These are phyloP conservation scores for Umbelopsis ramanniana DNA, from an alignment of 192 early-diverging fungal species.

Conservation along the genomic window DNA sequence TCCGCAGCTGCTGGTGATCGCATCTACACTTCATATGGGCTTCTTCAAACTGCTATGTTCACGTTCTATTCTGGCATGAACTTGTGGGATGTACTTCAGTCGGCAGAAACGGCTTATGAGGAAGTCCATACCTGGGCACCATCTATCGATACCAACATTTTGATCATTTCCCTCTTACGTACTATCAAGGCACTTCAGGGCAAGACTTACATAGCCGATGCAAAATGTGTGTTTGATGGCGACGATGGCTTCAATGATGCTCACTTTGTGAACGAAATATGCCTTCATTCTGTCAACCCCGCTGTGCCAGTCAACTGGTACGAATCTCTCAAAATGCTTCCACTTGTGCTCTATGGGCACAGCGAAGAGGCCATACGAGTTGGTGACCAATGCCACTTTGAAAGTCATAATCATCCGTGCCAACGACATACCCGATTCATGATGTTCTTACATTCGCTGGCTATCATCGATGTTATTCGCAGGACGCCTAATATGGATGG, in stretches of 20 bases:
- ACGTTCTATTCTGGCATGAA: slow-evolving; percentile 22
- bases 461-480: slow-evolving; percentile 31
- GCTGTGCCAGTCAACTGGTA: slow-evolving; percentile 39
- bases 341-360: slow-evolving; percentile 36
- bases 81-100: slow-evolving; percentile 17
- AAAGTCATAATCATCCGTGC: slow-evolving; percentile 31
- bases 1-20: slow-evolving; percentile 30
- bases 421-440: slow-evolving; percentile 38
- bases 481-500: neutral
- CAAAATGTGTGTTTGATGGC: slow-evolving; percentile 31
- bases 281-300: slow-evolving; percentile 27
- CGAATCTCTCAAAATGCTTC: slow-evolving; percentile 31
- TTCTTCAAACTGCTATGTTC: slow-evolving; percentile 26
- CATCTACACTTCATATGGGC: slow-evolving; percentile 34
- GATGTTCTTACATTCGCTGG: slow-evolving; percentile 30
- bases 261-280: slow-evolving; percentile 32
- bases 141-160: slow-evolving; percentile 31
- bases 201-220: slow-evolving; percentile 22
- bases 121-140: slow-evolving; percentile 32
- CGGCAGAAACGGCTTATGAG: slow-evolving; percentile 31
- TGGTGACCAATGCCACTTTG: slow-evolving; percentile 22
- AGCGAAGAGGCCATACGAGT: slow-evolving; percentile 28
- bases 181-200: slow-evolving; percentile 37
- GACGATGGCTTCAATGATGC: slow-evolving; percentile 40
- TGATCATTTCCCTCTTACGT: slow-evolving; percentile 32